A percentile compares a stretch with the other conserved stretches of the same genome.
Conservation (phyloP, 768 basidiomycete genomes). For the Calocybe cyanea region DNA sequence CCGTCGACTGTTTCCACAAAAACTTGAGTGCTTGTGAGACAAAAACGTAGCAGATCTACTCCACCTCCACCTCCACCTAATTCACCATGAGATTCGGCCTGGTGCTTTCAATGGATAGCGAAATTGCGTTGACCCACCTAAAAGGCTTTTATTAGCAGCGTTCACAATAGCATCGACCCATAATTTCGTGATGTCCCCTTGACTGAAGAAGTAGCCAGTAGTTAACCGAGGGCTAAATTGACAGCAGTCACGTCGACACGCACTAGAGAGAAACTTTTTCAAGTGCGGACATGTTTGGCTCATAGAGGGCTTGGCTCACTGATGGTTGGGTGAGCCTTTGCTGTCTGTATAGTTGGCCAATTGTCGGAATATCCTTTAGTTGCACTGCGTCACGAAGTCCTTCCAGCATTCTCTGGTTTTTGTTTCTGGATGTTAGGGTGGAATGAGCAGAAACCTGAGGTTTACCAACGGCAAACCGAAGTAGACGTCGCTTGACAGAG, state of each 20-base stretch:
- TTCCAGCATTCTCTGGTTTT: no score
- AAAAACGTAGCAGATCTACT: slow-evolving; percentile 35
- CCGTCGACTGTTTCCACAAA: slow-evolving; percentile 62
- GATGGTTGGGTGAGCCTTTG: slow-evolving; percentile 33
- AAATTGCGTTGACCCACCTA: slow-evolving; percentile 44
- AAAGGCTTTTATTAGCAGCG: slow-evolving; percentile 70
- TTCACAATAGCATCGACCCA: slow-evolving; percentile 76
- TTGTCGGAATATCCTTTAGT: slow-evolving; percentile 51
- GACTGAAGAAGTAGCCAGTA: slow-evolving; percentile 36
- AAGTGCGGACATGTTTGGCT: slow-evolving; percentile 35
- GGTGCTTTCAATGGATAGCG: neutral
- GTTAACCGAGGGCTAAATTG: no score
- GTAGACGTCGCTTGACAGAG: no score
- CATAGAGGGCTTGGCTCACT: slow-evolving; percentile 31
- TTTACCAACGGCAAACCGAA: no score
- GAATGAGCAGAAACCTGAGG: no score
- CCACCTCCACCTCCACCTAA: slow-evolving; percentile 64
- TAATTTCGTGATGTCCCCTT: slow-evolving; percentile 75
- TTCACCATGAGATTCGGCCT: neutral
- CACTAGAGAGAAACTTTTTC: slow-evolving; percentile 68
- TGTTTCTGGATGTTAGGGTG: no score
- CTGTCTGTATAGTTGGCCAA: slow-evolving; percentile 49
- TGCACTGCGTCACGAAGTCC: slow-evolving; percentile 14
- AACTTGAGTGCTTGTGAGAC: neutral
- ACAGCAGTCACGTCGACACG: slow-evolving; percentile 19